phyloP scores from a whole-genome alignment of 2,329 filamentous ascomycete species.

The Trichoderma oligosporum region DNA sequence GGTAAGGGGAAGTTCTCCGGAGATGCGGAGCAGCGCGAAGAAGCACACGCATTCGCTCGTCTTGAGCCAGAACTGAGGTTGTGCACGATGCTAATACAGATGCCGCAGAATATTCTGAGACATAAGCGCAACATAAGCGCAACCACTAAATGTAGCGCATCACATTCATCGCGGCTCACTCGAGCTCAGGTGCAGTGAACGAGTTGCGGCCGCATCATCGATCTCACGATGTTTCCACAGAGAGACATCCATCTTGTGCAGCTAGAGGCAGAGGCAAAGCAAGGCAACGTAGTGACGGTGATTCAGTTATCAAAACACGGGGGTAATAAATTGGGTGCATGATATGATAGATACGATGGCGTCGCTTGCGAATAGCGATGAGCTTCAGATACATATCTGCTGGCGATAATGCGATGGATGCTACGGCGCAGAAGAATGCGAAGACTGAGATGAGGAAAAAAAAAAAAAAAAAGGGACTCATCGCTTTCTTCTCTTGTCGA shows the following conservation, averaged over 20 bases:
- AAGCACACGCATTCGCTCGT: background rate
- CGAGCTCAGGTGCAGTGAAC: conserved; percentile 7
- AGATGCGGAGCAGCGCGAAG: background rate
- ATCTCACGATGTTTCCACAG: conserved; percentile 20
- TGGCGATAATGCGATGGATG: conserved; percentile 4
- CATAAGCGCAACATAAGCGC: background rate
- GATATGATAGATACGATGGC: conserved; percentile 3
- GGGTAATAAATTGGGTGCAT: background rate
- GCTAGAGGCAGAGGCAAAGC: background rate
- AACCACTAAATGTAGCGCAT: background rate
- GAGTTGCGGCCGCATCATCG: conserved; percentile 16
- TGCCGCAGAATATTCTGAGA: background rate
- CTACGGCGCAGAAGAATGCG: background rate
- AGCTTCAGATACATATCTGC: background rate
- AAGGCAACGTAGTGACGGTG: conserved; percentile 21
- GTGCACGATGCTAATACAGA: conserved; percentile 6
- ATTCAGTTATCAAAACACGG: conserved; percentile 25
- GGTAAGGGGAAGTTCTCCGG: no score
- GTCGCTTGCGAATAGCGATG: background rate
- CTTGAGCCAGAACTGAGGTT: background rate
- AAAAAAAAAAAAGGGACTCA: background rate
- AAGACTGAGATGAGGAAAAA: background rate
- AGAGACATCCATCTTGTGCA: background rate
- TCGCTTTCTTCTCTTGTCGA: background rate
- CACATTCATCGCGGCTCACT: conserved; percentile 18